phyloP scores from a whole-genome alignment of 768 basidiomycete genomes.

The Asterophora parasitica region DNA sequence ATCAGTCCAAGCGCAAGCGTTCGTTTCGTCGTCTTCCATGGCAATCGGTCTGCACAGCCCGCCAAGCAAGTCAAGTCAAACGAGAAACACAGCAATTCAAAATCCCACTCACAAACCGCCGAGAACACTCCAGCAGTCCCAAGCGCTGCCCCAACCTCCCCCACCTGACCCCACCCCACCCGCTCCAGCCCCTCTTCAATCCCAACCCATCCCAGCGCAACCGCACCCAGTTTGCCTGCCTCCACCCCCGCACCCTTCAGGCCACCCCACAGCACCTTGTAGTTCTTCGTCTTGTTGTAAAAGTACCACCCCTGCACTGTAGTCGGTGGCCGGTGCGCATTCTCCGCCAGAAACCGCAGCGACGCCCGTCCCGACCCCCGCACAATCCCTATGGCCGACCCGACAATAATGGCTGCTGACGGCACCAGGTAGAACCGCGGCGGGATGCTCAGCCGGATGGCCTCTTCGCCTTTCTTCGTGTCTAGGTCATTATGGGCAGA shows the following conservation, averaged over 20 bases:
- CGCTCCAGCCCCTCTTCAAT: conserved; percentile 37
- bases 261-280: conserved; percentile 70
- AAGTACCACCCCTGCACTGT: conserved; percentile 93
- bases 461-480: background rate
- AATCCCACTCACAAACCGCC: conserved; percentile 39
- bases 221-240: conserved; percentile 40
- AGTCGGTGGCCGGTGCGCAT: conserved; percentile 80
- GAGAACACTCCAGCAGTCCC: conserved; percentile 60
- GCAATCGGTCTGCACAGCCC: conserved; percentile 47
- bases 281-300: conserved; percentile 96
- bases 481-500: conserved; percentile 9
- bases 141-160: conserved; percentile 56
- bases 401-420: conserved; percentile 52
- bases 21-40: conserved; percentile 43
- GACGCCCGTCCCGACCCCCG: conserved; percentile 68
- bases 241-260: conserved; percentile 62
- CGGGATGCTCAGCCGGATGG: conserved; percentile 32
- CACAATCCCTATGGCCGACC: conserved; percentile 66
- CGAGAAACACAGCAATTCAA: background rate
- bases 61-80: background rate
- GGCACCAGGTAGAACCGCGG: conserved; percentile 61
- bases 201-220: conserved; percentile 39
- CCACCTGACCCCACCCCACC: conserved; percentile 35
- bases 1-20: conserved; percentile 51
- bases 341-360: conserved; percentile 86